Conservation (phyloP, 257 asterid genomes). For the Vinca minor region DNA sequence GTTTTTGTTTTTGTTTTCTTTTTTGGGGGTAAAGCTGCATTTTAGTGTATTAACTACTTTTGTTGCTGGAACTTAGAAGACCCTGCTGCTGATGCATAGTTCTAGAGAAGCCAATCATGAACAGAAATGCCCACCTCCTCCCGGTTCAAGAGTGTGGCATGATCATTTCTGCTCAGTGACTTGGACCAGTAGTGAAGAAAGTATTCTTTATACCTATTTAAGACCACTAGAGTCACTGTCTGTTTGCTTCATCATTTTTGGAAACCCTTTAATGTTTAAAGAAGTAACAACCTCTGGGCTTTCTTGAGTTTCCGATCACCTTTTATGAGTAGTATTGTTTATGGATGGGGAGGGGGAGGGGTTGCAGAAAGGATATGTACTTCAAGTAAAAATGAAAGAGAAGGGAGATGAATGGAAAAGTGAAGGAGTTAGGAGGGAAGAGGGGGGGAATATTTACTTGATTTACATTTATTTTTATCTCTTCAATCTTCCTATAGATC, state of each 20-base stretch:
- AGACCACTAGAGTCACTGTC: conserved; percentile 10
- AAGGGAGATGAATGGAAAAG: too few relatives aligned
- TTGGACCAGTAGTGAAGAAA: conserved; percentile 2
- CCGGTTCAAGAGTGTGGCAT: conserved; percentile 2
- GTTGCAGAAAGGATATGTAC: too few relatives aligned
- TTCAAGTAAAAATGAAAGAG: too few relatives aligned
- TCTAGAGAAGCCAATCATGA: not conserved
- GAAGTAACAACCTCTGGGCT: not conserved
- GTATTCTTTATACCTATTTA: conserved; percentile 6
- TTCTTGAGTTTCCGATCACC: too few relatives aligned
- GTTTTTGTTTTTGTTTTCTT: too few relatives aligned
- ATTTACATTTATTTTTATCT: too few relatives aligned
- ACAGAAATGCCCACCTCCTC: conserved; percentile 1
- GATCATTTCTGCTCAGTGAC: conserved; percentile 7
- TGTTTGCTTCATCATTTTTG: not conserved
- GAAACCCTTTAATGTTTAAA: not conserved
- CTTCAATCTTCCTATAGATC: too few relatives aligned
- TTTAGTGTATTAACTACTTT: conserved; percentile 10
- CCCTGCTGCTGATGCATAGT: conserved; percentile 7
- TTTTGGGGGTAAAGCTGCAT: too few relatives aligned
- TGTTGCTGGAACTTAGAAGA: conserved; percentile 14
- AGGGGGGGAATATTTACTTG: too few relatives aligned
- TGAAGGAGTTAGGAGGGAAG: too few relatives aligned
- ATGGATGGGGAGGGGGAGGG: too few relatives aligned
- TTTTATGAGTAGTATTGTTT: too few relatives aligned